A percentile compares a stretch with the other conserved stretches of the same genome.
These are phyloP conservation scores for Favolaschia claudopus DNA, from an alignment of 768 basidiomycete species.

Conservation along the genomic window DNA sequence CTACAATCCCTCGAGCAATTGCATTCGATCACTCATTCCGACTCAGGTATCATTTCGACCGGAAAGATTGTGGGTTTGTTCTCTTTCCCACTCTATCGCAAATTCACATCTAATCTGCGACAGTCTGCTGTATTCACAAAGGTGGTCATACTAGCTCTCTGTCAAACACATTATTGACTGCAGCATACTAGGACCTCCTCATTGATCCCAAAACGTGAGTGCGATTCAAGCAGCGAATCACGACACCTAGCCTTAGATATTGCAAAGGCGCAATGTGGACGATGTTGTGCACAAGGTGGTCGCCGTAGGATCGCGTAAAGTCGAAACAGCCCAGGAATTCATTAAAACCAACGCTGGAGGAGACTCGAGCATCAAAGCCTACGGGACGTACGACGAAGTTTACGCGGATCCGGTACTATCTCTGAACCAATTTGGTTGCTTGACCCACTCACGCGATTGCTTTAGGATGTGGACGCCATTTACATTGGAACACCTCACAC, in stretches of 20 bases:
- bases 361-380: constrained; percentile 65
- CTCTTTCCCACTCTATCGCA: background rate
- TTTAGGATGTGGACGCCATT: constrained; percentile 73
- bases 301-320: constrained; percentile 80
- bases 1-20: too few species aligned
- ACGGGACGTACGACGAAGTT: constrained; percentile 78
- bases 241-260: background rate
- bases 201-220: constrained; percentile 74
- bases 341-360: constrained; percentile 60
- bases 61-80: constrained; percentile 59
- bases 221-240: too few species aligned
- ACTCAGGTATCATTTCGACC: constrained; percentile 90
- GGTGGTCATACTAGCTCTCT: too few species aligned
- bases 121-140: constrained; percentile 23
- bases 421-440: background rate
- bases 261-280: constrained; percentile 64
- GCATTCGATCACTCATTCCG: too few species aligned
- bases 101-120: constrained; percentile 34
- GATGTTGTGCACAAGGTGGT: constrained; percentile 74
- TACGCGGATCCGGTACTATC: constrained; percentile 67
- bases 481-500: constrained; percentile 91
- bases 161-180: too few species aligned
- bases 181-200: constrained; percentile 76
- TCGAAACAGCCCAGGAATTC: constrained; percentile 75
- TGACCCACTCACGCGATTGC: background rate